These are phyloP conservation scores for Yamadazyma siamensis DNA, from an alignment of 1,139 yeast genomes.

Conservation along the genomic window DNA sequence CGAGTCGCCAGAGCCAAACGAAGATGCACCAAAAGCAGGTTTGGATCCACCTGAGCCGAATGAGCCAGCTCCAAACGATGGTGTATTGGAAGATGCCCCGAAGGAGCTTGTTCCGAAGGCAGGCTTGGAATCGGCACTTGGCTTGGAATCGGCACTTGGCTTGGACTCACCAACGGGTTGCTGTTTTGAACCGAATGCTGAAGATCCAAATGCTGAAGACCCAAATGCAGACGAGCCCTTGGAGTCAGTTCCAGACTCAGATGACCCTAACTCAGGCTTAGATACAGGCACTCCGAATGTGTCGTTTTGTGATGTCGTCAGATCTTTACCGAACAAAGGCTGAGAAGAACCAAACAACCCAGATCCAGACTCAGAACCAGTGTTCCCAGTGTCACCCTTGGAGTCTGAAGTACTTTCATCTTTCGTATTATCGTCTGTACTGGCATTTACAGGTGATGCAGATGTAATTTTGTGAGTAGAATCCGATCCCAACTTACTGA, in stretches of 20 bases:
- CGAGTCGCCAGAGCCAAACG: slow-evolving; percentile 1
- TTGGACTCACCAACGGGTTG: neutral
- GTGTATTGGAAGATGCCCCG: slow-evolving; percentile 7
- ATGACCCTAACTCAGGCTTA: slow-evolving; percentile 6
- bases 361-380: slow-evolving; percentile 1
- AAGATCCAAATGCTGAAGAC: slow-evolving; percentile 14
- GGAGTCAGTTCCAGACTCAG: slow-evolving; percentile 15
- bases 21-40: slow-evolving; percentile 8
- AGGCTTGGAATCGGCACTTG: slow-evolving; percentile 3
- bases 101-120: slow-evolving; percentile 12
- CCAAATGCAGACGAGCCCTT: slow-evolving; percentile 5
- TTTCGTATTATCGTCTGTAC: neutral
- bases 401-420: neutral
- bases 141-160: neutral
- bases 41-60: slow-evolving; percentile 3
- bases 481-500: slow-evolving; percentile 1
- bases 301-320: neutral
- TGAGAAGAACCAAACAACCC: slow-evolving; percentile 3
- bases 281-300: neutral
- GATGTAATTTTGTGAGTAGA: neutral
- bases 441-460: too few relatives aligned
- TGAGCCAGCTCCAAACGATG: slow-evolving; percentile 6
- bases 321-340: slow-evolving; percentile 1
- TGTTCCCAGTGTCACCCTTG: too few relatives aligned
- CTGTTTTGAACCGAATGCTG: neutral